Percentiles rank a stretch among this genome's conserved stretches.
Evolutionary conservation across 2,329 filamentous ascomycete species (phyloP).

Genomic region (Ceratocystis smalleyi): DNA sequence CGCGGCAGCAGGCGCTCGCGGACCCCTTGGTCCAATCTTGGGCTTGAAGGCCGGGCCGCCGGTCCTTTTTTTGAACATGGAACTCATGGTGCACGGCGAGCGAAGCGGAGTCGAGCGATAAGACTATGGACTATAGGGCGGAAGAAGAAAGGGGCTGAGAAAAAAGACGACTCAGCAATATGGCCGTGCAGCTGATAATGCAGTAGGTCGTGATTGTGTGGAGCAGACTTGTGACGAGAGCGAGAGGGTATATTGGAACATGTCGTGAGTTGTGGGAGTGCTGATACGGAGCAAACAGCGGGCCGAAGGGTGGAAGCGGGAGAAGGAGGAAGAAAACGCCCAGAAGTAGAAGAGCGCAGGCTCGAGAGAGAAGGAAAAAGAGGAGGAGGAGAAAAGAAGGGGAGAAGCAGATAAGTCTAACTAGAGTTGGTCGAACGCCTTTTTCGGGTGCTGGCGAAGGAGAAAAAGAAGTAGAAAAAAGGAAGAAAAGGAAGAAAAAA

Average conservation of each 20-base stretch:
- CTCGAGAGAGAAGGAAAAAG: neutral
- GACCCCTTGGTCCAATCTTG: constrained; percentile 40
- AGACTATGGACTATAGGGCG: neutral
- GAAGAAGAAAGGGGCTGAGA: neutral
- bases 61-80: constrained; percentile 52
- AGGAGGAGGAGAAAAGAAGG: neutral
- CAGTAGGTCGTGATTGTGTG: constrained; percentile 8
- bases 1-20: constrained; percentile 26
- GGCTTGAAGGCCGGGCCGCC: constrained; percentile 49
- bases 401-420: neutral
- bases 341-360: neutral
- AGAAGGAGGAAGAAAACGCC: neutral
- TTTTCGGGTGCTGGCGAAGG: neutral
- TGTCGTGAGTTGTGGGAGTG: constrained; percentile 8
- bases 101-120: neutral
- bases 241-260: constrained; percentile 14
- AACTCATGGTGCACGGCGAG: constrained; percentile 36
- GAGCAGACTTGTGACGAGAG: constrained; percentile 11
- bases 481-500: neutral
- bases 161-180: constrained; percentile 8
- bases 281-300: constrained; percentile 6
- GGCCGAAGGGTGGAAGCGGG: neutral
- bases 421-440: neutral
- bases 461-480: neutral
- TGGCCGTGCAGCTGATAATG: constrained; percentile 11